These are phyloP conservation scores for Colletotrichum lupini DNA, from an alignment of 2,329 filamentous ascomycete genomes.

Conservation along the genomic window DNA sequence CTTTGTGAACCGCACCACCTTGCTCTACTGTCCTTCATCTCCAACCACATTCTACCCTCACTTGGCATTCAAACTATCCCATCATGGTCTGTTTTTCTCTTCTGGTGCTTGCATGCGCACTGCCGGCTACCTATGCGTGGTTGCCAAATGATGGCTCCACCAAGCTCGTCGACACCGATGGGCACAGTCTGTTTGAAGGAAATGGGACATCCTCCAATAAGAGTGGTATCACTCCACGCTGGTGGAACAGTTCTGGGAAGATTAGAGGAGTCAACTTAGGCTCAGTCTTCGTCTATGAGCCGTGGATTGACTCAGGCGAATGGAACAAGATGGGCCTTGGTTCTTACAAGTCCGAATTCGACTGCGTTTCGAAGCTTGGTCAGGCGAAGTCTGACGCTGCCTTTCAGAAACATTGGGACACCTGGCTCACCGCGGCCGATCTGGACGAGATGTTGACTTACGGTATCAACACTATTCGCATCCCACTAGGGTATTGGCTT, in stretches of 20 bases:
- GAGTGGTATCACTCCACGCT: background rate
- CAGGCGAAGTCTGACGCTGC: slow-evolving; percentile 57
- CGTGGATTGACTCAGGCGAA: slow-evolving; percentile 60
- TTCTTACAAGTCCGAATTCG: slow-evolving; percentile 59
- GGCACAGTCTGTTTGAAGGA: too few species aligned
- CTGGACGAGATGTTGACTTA: slow-evolving; percentile 59
- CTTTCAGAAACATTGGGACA: slow-evolving; percentile 62
- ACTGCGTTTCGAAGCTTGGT: slow-evolving; percentile 61
- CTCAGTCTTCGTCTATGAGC: slow-evolving; percentile 62
- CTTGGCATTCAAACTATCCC: too few species aligned
- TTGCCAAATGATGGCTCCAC: too few species aligned
- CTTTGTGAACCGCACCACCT: too few species aligned
- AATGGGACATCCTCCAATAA: too few species aligned
- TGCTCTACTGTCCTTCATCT: too few species aligned
- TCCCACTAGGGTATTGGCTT: slow-evolving; percentile 68
- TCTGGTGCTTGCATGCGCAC: too few species aligned
- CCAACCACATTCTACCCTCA: too few species aligned
- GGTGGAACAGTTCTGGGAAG: slow-evolving; percentile 44
- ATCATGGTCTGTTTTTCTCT: too few species aligned
- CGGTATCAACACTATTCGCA: slow-evolving; percentile 64
- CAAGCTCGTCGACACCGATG: too few species aligned
- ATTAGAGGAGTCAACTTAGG: slow-evolving; percentile 68
- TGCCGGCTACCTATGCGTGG: too few species aligned
- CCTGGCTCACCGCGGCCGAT: slow-evolving; percentile 61
- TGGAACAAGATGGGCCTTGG: slow-evolving; percentile 63